Conservation (phyloP, 1,139 yeast species). For the Pneumocystis carinii region DNA sequence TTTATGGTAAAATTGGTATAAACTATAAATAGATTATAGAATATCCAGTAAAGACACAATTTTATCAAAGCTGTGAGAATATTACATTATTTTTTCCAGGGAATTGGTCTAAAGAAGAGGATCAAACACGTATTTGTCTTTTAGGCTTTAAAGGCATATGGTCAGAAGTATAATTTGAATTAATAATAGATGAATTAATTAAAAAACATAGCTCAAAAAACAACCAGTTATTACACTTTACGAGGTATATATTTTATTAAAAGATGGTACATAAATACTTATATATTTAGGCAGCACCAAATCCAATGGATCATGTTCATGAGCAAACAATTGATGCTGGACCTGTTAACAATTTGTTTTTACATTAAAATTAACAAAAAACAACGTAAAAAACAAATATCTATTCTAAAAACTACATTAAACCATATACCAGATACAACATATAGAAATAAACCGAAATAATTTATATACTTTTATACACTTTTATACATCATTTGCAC, state of each 20-base stretch:
- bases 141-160: conserved; percentile 75
- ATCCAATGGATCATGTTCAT: conserved; percentile 64
- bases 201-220: conserved; percentile 28
- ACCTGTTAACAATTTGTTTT: no score
- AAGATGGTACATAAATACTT: neutral
- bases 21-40: conserved; percentile 43
- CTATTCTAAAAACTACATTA: no score
- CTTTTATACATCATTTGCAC: no score
- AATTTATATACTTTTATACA: no score
- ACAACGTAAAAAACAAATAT: no score
- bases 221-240: conserved; percentile 65
- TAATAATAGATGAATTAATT: neutral
- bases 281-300: conserved; percentile 48
- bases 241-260: conserved; percentile 27
- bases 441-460: no score
- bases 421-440: no score
- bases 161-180: conserved; percentile 24
- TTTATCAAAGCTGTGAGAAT: conserved; percentile 55
- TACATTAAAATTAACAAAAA: no score
- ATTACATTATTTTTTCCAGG: conserved; percentile 53
- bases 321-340: no score
- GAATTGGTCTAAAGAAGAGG: conserved; percentile 42
- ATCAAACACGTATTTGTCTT: conserved; percentile 45
- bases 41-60: conserved; percentile 62
- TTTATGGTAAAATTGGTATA: neutral